A percentile compares a stretch with the other conserved stretches of the same genome.
Conservation (phyloP, 768 basidiomycete genomes). For the Tremella mesenterica region DNA sequence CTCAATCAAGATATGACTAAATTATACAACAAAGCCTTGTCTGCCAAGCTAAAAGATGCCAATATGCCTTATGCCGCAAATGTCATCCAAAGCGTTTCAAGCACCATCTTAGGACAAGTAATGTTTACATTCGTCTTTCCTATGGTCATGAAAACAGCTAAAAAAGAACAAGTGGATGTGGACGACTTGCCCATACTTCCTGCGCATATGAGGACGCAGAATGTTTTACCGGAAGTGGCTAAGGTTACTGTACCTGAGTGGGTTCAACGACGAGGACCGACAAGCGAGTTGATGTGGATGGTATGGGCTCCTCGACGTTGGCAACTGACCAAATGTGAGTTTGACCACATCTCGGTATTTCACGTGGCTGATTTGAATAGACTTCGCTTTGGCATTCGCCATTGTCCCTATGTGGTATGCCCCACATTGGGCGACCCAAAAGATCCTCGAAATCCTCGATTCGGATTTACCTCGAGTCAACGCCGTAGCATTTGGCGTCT, state of each 20-base stretch:
- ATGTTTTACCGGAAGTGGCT: slow-evolving; percentile 12
- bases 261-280: slow-evolving; percentile 4
- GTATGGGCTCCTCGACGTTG: slow-evolving; percentile 18
- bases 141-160: slow-evolving; percentile 12
- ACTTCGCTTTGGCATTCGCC: slow-evolving; percentile 1
- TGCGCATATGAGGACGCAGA: slow-evolving; percentile 16
- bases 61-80: slow-evolving; percentile 2
- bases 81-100: slow-evolving; percentile 5
- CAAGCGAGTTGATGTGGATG: slow-evolving; percentile 10
- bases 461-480: slow-evolving; percentile 1
- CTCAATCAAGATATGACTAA: slow-evolving; percentile 11
- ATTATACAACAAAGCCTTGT: slow-evolving; percentile 22
- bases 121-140: slow-evolving; percentile 16
- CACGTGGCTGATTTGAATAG: too few relatives aligned
- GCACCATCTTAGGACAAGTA: slow-evolving; percentile 12
- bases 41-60: slow-evolving; percentile 1
- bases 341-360: neutral
- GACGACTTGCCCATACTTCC: slow-evolving; percentile 21
- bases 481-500: slow-evolving; percentile 13
- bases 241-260: neutral
- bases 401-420: slow-evolving; percentile 24
- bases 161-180: slow-evolving; percentile 21
- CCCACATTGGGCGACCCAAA: slow-evolving; percentile 25
- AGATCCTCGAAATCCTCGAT: slow-evolving; percentile 22
- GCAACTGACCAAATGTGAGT: slow-evolving; percentile 7